phyloP scores from a whole-genome alignment of 169 alveolate species.

The Plasmodium inui region DNA sequence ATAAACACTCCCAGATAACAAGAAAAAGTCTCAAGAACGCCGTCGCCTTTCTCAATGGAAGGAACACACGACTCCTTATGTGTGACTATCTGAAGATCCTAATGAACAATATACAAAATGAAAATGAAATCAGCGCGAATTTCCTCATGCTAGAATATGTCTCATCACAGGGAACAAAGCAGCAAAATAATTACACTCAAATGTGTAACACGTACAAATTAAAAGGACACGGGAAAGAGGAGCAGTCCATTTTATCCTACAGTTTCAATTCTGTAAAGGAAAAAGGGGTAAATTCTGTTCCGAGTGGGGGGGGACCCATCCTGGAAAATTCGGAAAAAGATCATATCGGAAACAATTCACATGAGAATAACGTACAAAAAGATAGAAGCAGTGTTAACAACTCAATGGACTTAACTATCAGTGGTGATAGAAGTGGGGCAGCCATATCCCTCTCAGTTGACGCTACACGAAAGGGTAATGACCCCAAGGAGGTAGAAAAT shows the following conservation, averaged over 20 bases:
- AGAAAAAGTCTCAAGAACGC: neutral
- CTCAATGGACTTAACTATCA: neutral
- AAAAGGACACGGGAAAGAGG: neutral
- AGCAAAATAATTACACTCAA: neutral
- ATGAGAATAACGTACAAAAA: neutral
- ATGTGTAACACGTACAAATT: neutral
- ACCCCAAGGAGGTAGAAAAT: neutral
- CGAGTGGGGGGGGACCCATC: neutral
- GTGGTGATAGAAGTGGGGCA: neutral
- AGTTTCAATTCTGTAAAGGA: neutral
- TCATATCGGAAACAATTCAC: neutral
- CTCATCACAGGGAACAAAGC: neutral
- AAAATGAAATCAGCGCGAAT: neutral
- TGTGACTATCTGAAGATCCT: slow-evolving; percentile 19
- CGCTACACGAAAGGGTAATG: neutral
- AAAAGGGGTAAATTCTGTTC: neutral
- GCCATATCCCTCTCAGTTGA: neutral
- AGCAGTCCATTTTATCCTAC: neutral
- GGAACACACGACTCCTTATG: slow-evolving; percentile 15
- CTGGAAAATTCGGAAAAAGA: neutral
- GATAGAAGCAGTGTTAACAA: neutral
- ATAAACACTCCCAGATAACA: neutral
- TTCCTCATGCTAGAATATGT: slow-evolving; percentile 38
- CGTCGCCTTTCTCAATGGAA: slow-evolving; percentile 27
- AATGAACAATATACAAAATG: slow-evolving; percentile 40